Conservation (phyloP, 2,329 filamentous ascomycete species). For the Cercospora citrullina region DNA sequence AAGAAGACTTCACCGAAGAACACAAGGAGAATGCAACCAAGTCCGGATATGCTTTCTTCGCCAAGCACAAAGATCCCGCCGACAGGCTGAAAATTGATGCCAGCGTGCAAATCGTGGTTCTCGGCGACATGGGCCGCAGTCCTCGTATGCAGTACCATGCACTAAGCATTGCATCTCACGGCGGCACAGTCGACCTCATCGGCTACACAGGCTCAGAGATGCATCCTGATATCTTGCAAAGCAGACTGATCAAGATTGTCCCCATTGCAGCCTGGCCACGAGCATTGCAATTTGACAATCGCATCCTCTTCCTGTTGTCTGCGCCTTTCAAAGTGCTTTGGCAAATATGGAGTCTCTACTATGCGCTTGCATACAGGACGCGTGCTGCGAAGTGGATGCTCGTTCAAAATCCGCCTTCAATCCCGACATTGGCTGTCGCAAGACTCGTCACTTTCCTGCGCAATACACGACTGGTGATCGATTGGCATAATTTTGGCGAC, state of each 20-base stretch:
- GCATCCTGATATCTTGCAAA: slow-evolving; percentile 72
- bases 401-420: slow-evolving; percentile 90
- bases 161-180: slow-evolving; percentile 81
- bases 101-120: slow-evolving; percentile 78
- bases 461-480: slow-evolving; percentile 79
- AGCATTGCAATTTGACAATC: slow-evolving; percentile 65
- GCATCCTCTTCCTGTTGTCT: slow-evolving; percentile 72
- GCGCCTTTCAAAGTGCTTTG: slow-evolving; percentile 84
- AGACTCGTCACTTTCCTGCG: slow-evolving; percentile 71
- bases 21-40: slow-evolving; percentile 27
- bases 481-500: slow-evolving; percentile 99
- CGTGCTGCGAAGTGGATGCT: slow-evolving; percentile 80
- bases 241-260: slow-evolving; percentile 68
- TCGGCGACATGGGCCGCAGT: slow-evolving; percentile 93
- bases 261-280: slow-evolving; percentile 68
- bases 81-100: slow-evolving; percentile 42
- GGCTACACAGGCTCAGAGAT: slow-evolving; percentile 85
- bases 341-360: slow-evolving; percentile 72
- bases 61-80: slow-evolving; percentile 28
- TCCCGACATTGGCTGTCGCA: slow-evolving; percentile 81
- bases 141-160: slow-evolving; percentile 99
- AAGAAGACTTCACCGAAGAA: slow-evolving; percentile 34
- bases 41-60: slow-evolving; percentile 38
- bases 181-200: slow-evolving; percentile 77
- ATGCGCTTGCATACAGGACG: slow-evolving; percentile 70